Base-by-base conservation (phyloP, 73 alveolate species). In the Paramecium biaurelia region DNA sequence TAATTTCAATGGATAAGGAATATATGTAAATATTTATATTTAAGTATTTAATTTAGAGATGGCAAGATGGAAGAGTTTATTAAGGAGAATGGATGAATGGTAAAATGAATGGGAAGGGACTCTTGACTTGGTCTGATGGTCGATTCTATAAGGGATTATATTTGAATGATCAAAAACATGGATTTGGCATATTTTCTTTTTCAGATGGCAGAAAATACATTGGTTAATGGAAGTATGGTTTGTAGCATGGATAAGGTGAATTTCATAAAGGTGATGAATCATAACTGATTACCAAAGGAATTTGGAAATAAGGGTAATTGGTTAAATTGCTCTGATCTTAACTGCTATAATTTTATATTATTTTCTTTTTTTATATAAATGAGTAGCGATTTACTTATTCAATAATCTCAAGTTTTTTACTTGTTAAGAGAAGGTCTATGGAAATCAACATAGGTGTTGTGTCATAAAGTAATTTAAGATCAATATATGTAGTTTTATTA, bases 401-500 rank as follows among this genome's bases (percentile, higher is more conserved):
- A 79, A 42, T 79, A 38, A 38, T 79, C 90, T 2, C 26, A 79
- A 45, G 90, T 79, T 47, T 79, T 79, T 8, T 79, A 79, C 37
- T 26, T 79, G 18, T 18, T 79, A 24, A 38, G 90, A 34, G 90
- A 79, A 34, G 70, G 72, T 2, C 74, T 41, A 12, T 79, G 90
- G 90, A 79, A 79, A 34, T n/a, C 90, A 23, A 24, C 76, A 21
- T 30, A 38, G 20, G 76, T 41, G 45, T 10, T 43, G 18, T 79
- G 90, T 45, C 74, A 79, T 41, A 42, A 79, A 53, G 90, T 79
- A 79, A 4, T 20, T 23, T 79, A 34, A 18, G 42, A 14, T 18
- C 2, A 43, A 89, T 57, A 26, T 9, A 94, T 86, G 45, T 96
- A 97, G 96, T 98, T 97, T 93, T 82, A 97, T 95, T 95, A 96